Evolutionary conservation across 139 green algal species (phyloP).

Genomic region (Asterochloris erici): DNA sequence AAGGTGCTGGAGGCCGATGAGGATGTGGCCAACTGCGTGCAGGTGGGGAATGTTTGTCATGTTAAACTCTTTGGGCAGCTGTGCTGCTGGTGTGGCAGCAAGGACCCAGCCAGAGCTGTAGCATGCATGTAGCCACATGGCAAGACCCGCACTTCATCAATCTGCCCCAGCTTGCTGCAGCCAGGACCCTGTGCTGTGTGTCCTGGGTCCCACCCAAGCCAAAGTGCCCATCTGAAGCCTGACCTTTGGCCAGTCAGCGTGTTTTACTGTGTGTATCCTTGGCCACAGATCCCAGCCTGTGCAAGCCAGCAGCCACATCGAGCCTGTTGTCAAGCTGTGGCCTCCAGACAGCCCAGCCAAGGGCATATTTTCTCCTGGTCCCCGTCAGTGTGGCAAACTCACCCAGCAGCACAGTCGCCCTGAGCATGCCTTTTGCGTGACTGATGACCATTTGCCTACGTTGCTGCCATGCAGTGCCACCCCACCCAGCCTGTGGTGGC

Average conservation of each 20-base stretch:
- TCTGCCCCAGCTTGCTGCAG: too few species aligned
- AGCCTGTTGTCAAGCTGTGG: background rate
- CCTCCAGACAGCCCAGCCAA: background rate
- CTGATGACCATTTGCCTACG: background rate
- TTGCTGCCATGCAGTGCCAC: constrained; percentile 47
- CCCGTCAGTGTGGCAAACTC: background rate
- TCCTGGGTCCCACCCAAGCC: too few species aligned
- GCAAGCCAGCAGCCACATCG: too few species aligned
- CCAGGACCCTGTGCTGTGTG: too few species aligned
- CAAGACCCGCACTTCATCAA: too few species aligned
- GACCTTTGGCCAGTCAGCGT: too few species aligned
- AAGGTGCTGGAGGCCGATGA: constrained; percentile 59
- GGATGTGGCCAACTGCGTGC: constrained; percentile 76
- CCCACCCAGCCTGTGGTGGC: constrained; percentile 71
- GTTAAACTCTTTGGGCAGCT: background rate
- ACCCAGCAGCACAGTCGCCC: background rate
- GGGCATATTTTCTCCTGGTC: background rate
- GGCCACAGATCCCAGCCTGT: background rate
- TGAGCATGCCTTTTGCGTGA: background rate
- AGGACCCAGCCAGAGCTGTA: too few species aligned
- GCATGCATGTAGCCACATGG: too few species aligned
- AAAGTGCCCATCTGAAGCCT: too few species aligned
- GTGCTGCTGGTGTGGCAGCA: too few species aligned
- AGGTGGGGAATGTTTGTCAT: background rate
- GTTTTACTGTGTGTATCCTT: too few species aligned